Conservation (phyloP, 2,329 filamentous ascomycete genomes). For the Tolypocladium sp. region DNA sequence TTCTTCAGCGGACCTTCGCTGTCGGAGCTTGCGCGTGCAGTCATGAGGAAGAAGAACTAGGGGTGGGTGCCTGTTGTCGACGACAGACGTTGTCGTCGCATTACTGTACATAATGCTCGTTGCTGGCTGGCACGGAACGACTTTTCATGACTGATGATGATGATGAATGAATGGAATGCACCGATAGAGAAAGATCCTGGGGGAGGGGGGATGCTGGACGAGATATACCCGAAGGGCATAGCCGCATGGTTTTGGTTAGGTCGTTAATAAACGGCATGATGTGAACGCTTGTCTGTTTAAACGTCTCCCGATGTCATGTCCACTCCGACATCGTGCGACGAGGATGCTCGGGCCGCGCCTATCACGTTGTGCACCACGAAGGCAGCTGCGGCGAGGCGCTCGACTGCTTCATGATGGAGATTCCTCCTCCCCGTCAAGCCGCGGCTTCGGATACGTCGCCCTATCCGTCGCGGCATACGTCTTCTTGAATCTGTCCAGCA, state of each 20-base stretch:
- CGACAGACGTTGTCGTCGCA: neutral
- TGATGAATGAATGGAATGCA: neutral
- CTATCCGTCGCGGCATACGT: conserved; percentile 23
- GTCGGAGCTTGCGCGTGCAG: conserved; percentile 30
- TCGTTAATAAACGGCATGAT: neutral
- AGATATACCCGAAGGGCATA: neutral
- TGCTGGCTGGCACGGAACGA: conserved; percentile 18
- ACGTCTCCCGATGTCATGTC: too few relatives aligned
- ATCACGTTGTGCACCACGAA: too few relatives aligned
- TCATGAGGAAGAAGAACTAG: conserved; percentile 23
- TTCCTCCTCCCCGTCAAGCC: conserved; percentile 7
- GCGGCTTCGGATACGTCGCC: conserved; percentile 15
- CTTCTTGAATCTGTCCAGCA: conserved; percentile 19
- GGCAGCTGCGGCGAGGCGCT: neutral
- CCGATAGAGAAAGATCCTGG: neutral
- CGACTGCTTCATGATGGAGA: neutral
- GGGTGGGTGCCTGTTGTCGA: neutral
- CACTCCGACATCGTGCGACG: neutral
- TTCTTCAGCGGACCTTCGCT: conserved; percentile 40
- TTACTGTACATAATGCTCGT: conserved; percentile 9
- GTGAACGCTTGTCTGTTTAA: neutral
- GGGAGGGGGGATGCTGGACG: neutral
- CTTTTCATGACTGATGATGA: conserved; percentile 4
- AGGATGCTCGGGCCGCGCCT: too few relatives aligned
- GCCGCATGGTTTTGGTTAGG: neutral